These are phyloP conservation scores for Exophiala calicioides DNA, from an alignment of 2,329 filamentous ascomycete species.

Conservation along the genomic window DNA sequence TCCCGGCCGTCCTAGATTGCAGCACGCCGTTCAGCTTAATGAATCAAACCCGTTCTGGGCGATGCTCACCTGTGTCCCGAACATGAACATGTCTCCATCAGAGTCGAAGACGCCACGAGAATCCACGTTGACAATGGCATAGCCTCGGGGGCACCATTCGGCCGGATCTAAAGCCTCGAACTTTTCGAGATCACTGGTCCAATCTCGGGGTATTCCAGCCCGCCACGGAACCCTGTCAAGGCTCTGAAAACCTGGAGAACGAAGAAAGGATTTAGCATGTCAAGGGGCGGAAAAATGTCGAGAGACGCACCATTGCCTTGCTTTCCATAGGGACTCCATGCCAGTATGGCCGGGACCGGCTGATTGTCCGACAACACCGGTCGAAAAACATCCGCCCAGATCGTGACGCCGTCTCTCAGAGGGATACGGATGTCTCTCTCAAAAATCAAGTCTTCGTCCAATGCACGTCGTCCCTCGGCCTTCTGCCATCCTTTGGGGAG, in stretches of 20 bases:
- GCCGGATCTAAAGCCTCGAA: conserved; percentile 36
- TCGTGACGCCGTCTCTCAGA: conserved; percentile 32
- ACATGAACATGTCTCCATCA: conserved; percentile 38
- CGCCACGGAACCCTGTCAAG: conserved; percentile 17
- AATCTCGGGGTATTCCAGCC: conserved; percentile 17
- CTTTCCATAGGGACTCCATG: conserved; percentile 38
- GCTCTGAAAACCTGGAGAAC: conserved; percentile 17
- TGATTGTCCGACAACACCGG: conserved; percentile 16
- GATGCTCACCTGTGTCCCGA: conserved; percentile 38
- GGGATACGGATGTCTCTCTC: conserved; percentile 32
- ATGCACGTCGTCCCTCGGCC: conserved; percentile 17
- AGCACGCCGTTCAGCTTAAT: not conserved
- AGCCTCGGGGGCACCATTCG: conserved; percentile 35
- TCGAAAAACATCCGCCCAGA: conserved; percentile 35
- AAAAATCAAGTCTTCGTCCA: conserved; percentile 23
- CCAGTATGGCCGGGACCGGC: conserved; percentile 33
- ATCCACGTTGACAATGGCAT: conserved; percentile 37
- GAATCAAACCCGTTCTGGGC: not conserved
- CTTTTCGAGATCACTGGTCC: conserved; percentile 22
- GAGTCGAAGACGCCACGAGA: conserved; percentile 34
- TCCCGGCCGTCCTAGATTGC: conserved; percentile 45
- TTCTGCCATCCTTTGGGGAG: conserved; percentile 29
- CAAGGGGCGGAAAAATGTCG: conserved; percentile 24
- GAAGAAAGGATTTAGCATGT: conserved; percentile 16
- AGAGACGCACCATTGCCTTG: conserved; percentile 23